phyloP scores from a whole-genome alignment of 257 asterid species.

The Solanum sitiens region DNA sequence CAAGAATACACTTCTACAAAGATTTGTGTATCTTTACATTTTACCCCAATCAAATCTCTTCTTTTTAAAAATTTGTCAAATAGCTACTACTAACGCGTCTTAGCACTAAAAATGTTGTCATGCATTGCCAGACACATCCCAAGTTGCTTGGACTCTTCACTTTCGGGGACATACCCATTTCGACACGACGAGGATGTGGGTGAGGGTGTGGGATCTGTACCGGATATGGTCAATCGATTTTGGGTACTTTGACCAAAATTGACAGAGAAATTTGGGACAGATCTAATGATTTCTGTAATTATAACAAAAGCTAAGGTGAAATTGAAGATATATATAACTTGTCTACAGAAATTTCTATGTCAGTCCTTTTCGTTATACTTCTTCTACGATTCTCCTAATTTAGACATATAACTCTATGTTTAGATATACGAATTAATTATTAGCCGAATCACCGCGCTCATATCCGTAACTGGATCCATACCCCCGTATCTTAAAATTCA shows the following conservation, averaged over 20 bases:
- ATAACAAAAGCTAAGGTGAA: background rate
- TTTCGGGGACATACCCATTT: background rate
- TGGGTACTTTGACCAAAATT: background rate
- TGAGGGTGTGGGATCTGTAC: background rate
- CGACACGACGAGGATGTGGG: background rate
- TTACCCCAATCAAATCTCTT: background rate
- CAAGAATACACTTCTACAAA: background rate
- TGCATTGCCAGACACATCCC: background rate
- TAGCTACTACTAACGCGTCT: background rate
- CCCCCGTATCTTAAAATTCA: no score
- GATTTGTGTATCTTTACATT: background rate
- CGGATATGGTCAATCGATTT: background rate
- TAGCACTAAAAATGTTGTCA: background rate
- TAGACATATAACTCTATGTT: background rate
- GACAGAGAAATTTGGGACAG: background rate
- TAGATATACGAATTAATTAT: background rate
- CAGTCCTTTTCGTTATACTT: background rate
- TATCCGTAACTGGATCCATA: no score
- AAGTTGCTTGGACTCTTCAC: background rate
- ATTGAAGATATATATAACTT: background rate
- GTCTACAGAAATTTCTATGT: background rate
- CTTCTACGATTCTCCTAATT: background rate
- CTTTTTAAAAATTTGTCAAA: background rate
- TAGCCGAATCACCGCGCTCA: background rate
- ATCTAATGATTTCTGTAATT: background rate